These are phyloP conservation scores for Exophiala xenobiotica DNA, from an alignment of 2,329 filamentous ascomycete species.

Conservation along the genomic window DNA sequence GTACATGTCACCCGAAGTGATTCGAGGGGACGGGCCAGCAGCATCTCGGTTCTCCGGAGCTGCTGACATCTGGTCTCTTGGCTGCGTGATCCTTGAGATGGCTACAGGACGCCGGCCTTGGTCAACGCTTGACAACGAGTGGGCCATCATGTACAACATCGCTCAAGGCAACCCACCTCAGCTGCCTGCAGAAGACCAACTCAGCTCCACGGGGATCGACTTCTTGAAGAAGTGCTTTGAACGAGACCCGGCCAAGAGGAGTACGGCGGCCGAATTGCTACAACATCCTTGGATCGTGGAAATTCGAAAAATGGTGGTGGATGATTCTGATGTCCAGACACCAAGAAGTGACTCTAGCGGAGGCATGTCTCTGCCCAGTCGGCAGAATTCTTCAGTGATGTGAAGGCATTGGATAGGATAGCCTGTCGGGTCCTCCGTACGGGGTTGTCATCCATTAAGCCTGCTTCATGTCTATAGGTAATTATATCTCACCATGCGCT, in stretches of 20 bases:
- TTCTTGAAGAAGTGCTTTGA: conserved; percentile 86
- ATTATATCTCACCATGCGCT: no score
- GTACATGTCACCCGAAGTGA: conserved; percentile 99
- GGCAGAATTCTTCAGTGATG: conserved; percentile 17
- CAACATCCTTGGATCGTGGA: conserved; percentile 84
- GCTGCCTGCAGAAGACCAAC: conserved; percentile 76
- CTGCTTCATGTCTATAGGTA: not conserved
- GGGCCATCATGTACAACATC: conserved; percentile 99
- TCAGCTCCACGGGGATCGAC: conserved; percentile 80
- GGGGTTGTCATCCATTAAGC: no score
- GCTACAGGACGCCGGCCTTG: conserved; percentile 90
- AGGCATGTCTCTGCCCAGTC: conserved; percentile 17
- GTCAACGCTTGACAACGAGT: conserved; percentile 96
- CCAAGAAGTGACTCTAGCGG: conserved; percentile 25
- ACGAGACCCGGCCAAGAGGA: conserved; percentile 74
- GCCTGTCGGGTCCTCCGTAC: no score
- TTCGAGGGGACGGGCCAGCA: conserved; percentile 73
- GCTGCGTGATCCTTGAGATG: conserved; percentile 97
- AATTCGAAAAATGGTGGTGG: conserved; percentile 48
- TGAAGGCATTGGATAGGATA: conserved; percentile 5
- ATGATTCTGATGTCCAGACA: conserved; percentile 31
- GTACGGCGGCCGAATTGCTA: conserved; percentile 81
- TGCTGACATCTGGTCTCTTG: conserved; percentile 93
- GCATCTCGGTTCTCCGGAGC: conserved; percentile 56
- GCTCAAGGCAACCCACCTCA: conserved; percentile 92